phyloP scores from a whole-genome alignment of 164 flowering plant species.

The Annona cherimola region DNA sequence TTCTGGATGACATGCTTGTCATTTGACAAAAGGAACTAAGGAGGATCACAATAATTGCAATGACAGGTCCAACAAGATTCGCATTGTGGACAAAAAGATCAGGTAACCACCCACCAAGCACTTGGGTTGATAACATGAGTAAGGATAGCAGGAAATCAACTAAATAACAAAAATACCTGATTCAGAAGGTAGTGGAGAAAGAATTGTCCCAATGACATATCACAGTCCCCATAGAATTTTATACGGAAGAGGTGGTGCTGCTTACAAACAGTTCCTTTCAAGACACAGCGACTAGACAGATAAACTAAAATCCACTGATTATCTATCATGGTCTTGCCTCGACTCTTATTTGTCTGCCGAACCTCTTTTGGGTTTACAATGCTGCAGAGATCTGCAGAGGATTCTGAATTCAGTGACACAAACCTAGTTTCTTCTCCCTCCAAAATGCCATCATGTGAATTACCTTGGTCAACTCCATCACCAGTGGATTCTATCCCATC shows the following conservation, averaged over 20 bases:
- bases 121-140: too few species aligned
- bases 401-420: background rate
- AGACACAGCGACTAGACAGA: conserved; percentile 61
- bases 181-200: conserved; percentile 61
- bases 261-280: conserved; percentile 60
- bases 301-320: conserved; percentile 78
- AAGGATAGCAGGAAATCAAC: background rate
- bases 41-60: too few species aligned
- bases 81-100: too few species aligned
- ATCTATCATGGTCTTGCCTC: conserved; percentile 39
- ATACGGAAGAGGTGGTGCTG: conserved; percentile 75
- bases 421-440: background rate
- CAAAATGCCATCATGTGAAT: conserved; percentile 1
- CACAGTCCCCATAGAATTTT: conserved; percentile 82
- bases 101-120: too few species aligned
- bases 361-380: conserved; percentile 19
- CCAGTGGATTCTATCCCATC: background rate
- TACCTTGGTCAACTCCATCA: background rate
- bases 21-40: too few species aligned
- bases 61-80: too few species aligned
- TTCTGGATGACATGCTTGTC: background rate
- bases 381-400: conserved; percentile 15
- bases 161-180: conserved; percentile 49
- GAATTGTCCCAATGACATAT: conserved; percentile 79
- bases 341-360: conserved; percentile 31